Evolutionary conservation across 129 eudicot species (phyloP), one percentile per base, ranked within the genome.

Genomic region (Glebionis coronaria): DNA sequence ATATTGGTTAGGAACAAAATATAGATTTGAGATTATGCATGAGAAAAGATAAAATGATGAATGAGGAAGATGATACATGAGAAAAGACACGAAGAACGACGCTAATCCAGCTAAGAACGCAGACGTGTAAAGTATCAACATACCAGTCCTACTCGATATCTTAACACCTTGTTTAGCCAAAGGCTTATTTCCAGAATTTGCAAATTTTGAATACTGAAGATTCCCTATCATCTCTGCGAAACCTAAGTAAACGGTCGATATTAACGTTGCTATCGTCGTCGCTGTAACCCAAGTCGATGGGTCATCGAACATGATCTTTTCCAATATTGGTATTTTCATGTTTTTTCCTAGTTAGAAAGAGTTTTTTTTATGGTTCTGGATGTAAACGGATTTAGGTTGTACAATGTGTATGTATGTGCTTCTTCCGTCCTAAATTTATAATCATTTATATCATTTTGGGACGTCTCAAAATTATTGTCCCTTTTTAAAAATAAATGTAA

Each of bases 51-150:
- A n/a, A n/a, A n/a, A n/a, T n/a, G n/a, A n/a, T n/a, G n/a, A n/a
- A n/a, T n/a, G n/a, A n/a, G n/a, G n/a, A n/a, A n/a, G n/a, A n/a
- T n/a, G n/a, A n/a, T n/a, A n/a, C n/a, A n/a, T n/a, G n/a, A 76
- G n/a, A n/a, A n/a, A n/a, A n/a, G n/a, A 76, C 42, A 76, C 21
- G 44, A 61, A 45, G 31, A 76, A 69, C 6, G 67, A 68, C 38
- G 13, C 35, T 18, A 65, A 8, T 27, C 80, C 82, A 54, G 80
- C 77, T 40, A 81, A 44, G 14, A 81, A 54, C 28, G 82, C 82
- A 5, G 86, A 82, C 67, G 82, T 73, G 47, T 81, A 81, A 2
- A 65, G 38, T 2, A 73, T 55, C 51, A 81, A 19, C 73, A 81
- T 68, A 16, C 85, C 82, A 2, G 25, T 77, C 69, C 40, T 81